Percentiles rank a stretch among this genome's conserved stretches.
These are phyloP conservation scores for Articulospora tetracladia DNA, from an alignment of 495 filamentous ascomycete species.

Conservation along the genomic window DNA sequence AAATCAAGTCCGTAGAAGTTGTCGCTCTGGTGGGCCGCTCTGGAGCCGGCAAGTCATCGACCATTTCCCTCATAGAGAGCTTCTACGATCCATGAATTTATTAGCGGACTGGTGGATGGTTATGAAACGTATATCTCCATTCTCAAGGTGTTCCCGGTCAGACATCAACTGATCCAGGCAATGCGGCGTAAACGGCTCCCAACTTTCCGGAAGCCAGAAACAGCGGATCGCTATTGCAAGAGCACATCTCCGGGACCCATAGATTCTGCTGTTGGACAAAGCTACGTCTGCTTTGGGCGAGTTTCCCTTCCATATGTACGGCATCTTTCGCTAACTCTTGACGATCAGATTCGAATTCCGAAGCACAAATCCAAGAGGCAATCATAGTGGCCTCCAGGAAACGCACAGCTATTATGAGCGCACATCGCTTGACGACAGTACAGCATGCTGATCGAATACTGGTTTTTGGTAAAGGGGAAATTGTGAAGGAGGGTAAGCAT, in stretches of 20 bases:
- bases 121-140: conserved; percentile 49
- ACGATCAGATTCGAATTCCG: conserved; percentile 38
- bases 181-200: conserved; percentile 49
- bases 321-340: background rate
- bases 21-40: conserved; percentile 56
- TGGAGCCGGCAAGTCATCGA: conserved; percentile 54
- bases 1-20: conserved; percentile 41
- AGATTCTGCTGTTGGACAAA: conserved; percentile 74
- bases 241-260: conserved; percentile 62
- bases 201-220: conserved; percentile 61
- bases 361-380: conserved; percentile 48
- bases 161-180: conserved; percentile 6
- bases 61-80: conserved; percentile 43
- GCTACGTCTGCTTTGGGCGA: conserved; percentile 59
- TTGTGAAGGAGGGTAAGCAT: conserved; percentile 67
- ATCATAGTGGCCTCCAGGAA: conserved; percentile 53
- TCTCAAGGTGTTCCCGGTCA: background rate
- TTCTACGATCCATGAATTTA: conserved; percentile 61
- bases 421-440: conserved; percentile 76
- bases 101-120: conserved; percentile 51
- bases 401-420: conserved; percentile 78
- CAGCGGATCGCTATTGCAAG: conserved; percentile 62
- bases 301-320: conserved; percentile 26
- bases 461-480: conserved; percentile 63
- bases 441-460: conserved; percentile 72